phyloP scores from a whole-genome alignment of 2,329 filamentous ascomycete genomes.

The Amesomyces nigricolor region DNA sequence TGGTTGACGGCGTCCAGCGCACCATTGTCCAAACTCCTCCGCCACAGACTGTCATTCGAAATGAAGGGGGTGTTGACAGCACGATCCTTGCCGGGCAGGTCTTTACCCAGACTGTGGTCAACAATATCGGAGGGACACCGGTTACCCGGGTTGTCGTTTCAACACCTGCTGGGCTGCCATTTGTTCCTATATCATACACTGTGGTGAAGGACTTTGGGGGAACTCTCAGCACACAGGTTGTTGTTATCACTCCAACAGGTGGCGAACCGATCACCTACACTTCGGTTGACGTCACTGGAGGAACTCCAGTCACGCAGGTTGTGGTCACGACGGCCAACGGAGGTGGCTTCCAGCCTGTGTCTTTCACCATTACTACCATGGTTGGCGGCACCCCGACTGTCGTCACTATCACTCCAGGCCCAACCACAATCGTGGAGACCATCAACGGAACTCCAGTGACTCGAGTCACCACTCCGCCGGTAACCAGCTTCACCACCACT shows the following conservation, averaged over 20 bases:
- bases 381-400: slow-evolving; percentile 26
- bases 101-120: slow-evolving; percentile 16
- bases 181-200: slow-evolving; percentile 17
- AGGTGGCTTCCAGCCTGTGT: slow-evolving; percentile 22
- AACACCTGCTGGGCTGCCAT: slow-evolving; percentile 14
- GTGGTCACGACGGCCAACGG: slow-evolving; percentile 21
- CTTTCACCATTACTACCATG: slow-evolving; percentile 25
- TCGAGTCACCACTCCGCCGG: slow-evolving; percentile 24
- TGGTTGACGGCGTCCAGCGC: slow-evolving; percentile 9
- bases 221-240: slow-evolving; percentile 14
- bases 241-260: slow-evolving; percentile 16
- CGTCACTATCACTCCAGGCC: slow-evolving; percentile 23
- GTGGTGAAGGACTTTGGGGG: slow-evolving; percentile 16
- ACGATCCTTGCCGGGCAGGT: slow-evolving; percentile 16
- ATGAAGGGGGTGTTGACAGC: slow-evolving; percentile 17
- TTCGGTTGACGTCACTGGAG: slow-evolving; percentile 17
- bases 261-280: slow-evolving; percentile 22
- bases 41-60: slow-evolving; percentile 17
- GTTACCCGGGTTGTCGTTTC: slow-evolving; percentile 19
- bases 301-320: slow-evolving; percentile 21
- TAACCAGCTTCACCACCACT: slow-evolving; percentile 26
- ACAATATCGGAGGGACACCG: slow-evolving; percentile 15
- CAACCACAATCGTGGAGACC: slow-evolving; percentile 25
- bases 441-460: slow-evolving; percentile 26
- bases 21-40: slow-evolving; percentile 22